phyloP scores from a whole-genome alignment of 495 filamentous ascomycete genomes.

The Cladorrhinum samala region DNA sequence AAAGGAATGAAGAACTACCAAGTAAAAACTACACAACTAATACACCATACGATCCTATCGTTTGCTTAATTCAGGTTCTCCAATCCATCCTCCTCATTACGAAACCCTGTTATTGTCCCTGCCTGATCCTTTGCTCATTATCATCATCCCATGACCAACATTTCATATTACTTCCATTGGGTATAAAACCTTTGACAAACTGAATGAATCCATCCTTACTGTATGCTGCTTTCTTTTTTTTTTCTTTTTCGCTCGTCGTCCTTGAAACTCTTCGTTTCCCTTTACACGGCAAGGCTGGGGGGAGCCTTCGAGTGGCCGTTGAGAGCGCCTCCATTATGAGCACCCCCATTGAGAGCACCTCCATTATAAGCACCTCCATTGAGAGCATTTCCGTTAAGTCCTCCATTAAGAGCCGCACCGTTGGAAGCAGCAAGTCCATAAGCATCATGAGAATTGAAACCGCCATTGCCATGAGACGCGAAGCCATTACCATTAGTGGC shows the following conservation, averaged over 20 bases:
- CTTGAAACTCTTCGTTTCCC: not conserved
- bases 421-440: not conserved
- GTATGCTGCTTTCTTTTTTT: not conserved
- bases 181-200: conserved; percentile 1
- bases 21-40: conserved; percentile 2
- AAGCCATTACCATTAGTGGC: not conserved
- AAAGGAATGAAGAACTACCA: conserved; percentile 1
- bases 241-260: not conserved
- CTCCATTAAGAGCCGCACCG: not conserved
- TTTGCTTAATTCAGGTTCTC: not conserved
- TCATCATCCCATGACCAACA: not conserved
- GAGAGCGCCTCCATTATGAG: not conserved
- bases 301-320: not conserved
- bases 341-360: not conserved
- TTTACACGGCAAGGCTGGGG: not conserved
- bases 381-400: not conserved
- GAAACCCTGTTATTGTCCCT: not conserved
- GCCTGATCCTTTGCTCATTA: not conserved
- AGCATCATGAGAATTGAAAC: not conserved
- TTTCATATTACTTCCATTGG: conserved; percentile 1
- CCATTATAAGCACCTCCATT: not conserved
- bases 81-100: not conserved
- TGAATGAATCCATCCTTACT: not conserved
- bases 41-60: not conserved
- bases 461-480: not conserved